phyloP scores from a whole-genome alignment of 2,329 filamentous ascomycete species.

The Metarhizium robertsii region DNA sequence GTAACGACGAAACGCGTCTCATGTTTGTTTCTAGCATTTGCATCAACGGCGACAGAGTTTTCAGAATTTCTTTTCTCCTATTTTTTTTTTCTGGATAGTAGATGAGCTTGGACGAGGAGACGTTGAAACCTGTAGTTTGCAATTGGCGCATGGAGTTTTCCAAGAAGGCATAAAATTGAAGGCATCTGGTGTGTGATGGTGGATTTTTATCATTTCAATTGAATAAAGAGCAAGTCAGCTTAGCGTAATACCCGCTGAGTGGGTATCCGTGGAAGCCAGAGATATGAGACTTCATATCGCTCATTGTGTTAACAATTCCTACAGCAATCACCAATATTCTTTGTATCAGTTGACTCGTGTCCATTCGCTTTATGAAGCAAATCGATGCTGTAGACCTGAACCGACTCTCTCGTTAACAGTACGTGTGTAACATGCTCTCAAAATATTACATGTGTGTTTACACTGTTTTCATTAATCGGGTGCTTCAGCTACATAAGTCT shows the following conservation, averaged over 20 bases:
- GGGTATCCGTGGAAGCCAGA: not conserved
- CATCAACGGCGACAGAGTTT: not conserved
- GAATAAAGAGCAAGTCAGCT: not conserved
- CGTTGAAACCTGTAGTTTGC: not conserved
- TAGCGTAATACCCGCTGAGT: not conserved
- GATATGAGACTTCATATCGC: not conserved
- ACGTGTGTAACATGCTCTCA: too few species aligned
- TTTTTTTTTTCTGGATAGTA: not conserved
- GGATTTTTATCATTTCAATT: not conserved
- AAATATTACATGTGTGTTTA: too few species aligned
- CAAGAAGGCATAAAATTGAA: not conserved
- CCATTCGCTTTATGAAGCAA: too few species aligned
- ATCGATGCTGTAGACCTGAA: too few species aligned
- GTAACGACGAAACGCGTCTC: not conserved
- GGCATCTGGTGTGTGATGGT: not conserved
- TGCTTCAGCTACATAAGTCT: too few species aligned
- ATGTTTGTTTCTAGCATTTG: slow-evolving; percentile 1
- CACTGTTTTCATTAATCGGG: too few species aligned
- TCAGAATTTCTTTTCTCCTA: not conserved
- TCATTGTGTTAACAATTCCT: too few species aligned
- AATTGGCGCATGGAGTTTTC: not conserved
- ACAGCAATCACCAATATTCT: too few species aligned
- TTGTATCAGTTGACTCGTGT: too few species aligned
- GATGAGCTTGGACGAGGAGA: not conserved
- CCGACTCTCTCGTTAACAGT: too few species aligned